phyloP scores from a whole-genome alignment of 2,329 filamentous ascomycete species.

The Aspergillus texensis region DNA sequence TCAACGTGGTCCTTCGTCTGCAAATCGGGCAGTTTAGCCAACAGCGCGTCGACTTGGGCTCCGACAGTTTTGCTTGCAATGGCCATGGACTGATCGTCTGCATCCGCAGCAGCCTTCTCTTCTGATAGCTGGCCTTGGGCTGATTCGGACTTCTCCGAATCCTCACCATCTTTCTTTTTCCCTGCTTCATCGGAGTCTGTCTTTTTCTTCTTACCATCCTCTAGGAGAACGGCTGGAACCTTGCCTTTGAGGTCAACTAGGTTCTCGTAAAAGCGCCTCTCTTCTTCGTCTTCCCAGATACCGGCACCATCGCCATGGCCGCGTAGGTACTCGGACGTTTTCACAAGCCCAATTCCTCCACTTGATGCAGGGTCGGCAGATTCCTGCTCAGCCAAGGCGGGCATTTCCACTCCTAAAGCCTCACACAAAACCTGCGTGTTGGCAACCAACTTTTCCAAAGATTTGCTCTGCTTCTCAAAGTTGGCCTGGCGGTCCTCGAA shows the following conservation, averaged over 20 bases:
- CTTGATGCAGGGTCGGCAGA: slow-evolving; percentile 66
- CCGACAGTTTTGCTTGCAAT: slow-evolving; percentile 98
- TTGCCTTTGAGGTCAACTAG: slow-evolving; percentile 93
- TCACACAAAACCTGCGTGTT: slow-evolving; percentile 93
- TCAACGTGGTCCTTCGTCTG: slow-evolving; percentile 91
- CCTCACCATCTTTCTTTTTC: slow-evolving; percentile 69
- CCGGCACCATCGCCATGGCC: slow-evolving; percentile 88
- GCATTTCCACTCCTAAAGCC: slow-evolving; percentile 87
- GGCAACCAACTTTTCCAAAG: slow-evolving; percentile 83
- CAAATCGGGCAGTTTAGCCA: slow-evolving; percentile 85
- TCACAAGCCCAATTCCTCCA: slow-evolving; percentile 87
- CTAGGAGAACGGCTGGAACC: slow-evolving; percentile 88
- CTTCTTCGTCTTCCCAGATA: slow-evolving; percentile 98
- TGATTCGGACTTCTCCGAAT: slow-evolving; percentile 44
- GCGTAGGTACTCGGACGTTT: slow-evolving; percentile 88
- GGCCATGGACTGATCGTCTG: slow-evolving; percentile 84
- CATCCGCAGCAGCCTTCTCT: slow-evolving; percentile 56
- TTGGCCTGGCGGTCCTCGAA: slow-evolving; percentile 96
- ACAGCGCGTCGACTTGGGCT: slow-evolving; percentile 88
- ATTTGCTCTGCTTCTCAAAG: slow-evolving; percentile 90
- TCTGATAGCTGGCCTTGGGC: slow-evolving; percentile 46
- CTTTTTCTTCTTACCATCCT: slow-evolving; percentile 95
- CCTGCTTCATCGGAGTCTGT: slow-evolving; percentile 76
- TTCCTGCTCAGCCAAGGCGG: slow-evolving; percentile 83
- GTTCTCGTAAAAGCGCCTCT: slow-evolving; percentile 97